Evolutionary conservation across 169 alveolate species (phyloP).

Genomic region (Neospora caninum): DNA sequence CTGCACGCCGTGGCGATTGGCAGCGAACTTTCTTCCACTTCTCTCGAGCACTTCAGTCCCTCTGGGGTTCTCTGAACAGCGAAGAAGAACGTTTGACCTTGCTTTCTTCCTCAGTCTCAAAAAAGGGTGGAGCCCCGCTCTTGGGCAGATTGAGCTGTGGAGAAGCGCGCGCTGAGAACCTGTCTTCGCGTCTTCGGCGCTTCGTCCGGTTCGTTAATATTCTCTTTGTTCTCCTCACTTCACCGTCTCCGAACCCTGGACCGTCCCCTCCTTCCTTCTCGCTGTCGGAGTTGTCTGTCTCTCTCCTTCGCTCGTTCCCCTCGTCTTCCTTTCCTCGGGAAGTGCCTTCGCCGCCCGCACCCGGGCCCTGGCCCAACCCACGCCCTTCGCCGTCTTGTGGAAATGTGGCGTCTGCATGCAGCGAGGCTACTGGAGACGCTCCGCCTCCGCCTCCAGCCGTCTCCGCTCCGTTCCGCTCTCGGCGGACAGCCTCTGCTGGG

Average conservation of each 20-base stretch:
- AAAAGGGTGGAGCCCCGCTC: too few relatives aligned
- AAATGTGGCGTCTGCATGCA: too few relatives aligned
- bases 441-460: too few relatives aligned
- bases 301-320: neutral
- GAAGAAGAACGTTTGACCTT: neutral
- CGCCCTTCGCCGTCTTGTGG: neutral
- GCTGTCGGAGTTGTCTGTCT: neutral
- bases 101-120: neutral
- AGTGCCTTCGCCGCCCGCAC: neutral
- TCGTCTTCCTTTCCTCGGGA: neutral
- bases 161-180: neutral
- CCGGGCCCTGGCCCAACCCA: neutral
- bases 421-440: too few relatives aligned
- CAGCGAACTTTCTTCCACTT: neutral
- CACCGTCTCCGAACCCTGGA: neutral
- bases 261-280: neutral
- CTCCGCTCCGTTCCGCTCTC: too few relatives aligned
- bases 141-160: too few relatives aligned
- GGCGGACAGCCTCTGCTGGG: too few relatives aligned
- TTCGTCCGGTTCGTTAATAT: neutral
- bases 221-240: conserved; percentile 34
- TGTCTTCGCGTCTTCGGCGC: neutral
- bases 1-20: neutral
- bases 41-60: neutral
- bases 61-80: neutral